Evolutionary conservation across 2,329 filamentous ascomycete species (phyloP), one percentile per base, ranked within the genome.

Genomic region (Alternaria atra): DNA sequence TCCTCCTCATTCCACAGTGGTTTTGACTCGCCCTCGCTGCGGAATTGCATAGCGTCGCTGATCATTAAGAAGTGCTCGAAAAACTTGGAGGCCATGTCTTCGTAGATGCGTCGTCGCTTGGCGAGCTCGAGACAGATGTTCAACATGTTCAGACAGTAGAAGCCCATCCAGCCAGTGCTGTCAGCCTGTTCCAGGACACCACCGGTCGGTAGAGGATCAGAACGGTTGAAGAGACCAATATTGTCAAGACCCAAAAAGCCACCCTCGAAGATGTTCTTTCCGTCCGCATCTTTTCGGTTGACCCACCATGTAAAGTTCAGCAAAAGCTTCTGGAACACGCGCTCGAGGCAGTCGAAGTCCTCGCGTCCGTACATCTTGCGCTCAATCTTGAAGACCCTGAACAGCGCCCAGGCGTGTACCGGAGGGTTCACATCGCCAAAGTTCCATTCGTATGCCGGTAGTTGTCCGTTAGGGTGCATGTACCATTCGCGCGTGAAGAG

Each of bases 231-330:
- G 35, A 98, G 82, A 55, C 95, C 95, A 78, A 98, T 98, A 77
- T 98, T 98, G 86, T 98, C 94, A 53, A 98, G 84, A 46, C 94
- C 94, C 7, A 98, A 84, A 84, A 98, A 98, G 43, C 94, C 94
- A 68, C 94, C 95, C 76, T 98, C 95, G 69, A 98, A 98, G 29
- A 98, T 91, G 73, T 98, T 97, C 83, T 98, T 98, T 72, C 93
- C 94, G 9, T 97, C 92, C 10, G 87, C 86, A 72, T 98, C 94
- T 80, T 98, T 98, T 60, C 94, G 91, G 78, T 98, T 98, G 20
- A 97, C 94, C 94, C 94, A 98, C 95, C 95, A 98, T 4, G 95
- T 98, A 79, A 98, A 98, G 82, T 98, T 98, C 65, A 98, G 84
- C 25, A 98, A 84, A 61, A 98, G 81, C 79, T 98, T 98, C 76